Percentiles rank a stretch among this genome's conserved stretches.
phyloP scores from a whole-genome alignment of 2,329 filamentous ascomycete species.

The Ophiosphaerella herpotricha region DNA sequence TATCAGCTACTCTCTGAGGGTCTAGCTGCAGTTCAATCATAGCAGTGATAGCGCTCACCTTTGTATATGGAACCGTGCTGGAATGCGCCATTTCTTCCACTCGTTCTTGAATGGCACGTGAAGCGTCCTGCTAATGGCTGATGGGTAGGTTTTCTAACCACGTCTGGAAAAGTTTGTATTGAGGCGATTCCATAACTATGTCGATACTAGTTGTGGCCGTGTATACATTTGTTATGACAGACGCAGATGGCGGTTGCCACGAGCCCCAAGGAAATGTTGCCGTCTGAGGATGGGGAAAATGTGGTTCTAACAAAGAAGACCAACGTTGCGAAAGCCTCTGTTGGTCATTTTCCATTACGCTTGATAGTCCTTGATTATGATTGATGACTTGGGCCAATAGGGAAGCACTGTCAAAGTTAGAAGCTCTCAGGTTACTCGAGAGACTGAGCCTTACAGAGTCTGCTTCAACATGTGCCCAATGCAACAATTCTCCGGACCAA shows the following conservation, averaged over 20 bases:
- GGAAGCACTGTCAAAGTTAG: neutral
- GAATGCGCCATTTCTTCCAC: no score
- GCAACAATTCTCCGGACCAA: neutral
- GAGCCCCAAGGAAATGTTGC: no score
- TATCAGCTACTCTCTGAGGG: no score
- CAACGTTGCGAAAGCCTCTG: slow-evolving; percentile 4
- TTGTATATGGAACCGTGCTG: neutral
- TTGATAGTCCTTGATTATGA: slow-evolving; percentile 1
- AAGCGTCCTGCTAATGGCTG: no score
- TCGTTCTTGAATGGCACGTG: no score
- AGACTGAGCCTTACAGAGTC: slow-evolving; percentile 15
- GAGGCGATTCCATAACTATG: no score
- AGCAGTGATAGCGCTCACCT: no score
- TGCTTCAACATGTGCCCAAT: slow-evolving; percentile 10
- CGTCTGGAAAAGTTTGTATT: no score
- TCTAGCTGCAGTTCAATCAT: no score
- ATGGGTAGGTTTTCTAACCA: no score
- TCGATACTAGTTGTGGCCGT: neutral
- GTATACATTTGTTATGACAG: no score
- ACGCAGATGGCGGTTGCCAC: no score
- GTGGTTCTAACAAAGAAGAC: neutral
- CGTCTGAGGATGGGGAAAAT: neutral
- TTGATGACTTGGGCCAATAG: neutral
- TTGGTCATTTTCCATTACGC: slow-evolving; percentile 5
- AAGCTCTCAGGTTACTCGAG: neutral